These are phyloP conservation scores for Pichia sp. DNA, from an alignment of 1,139 yeast genomes.

Conservation along the genomic window DNA sequence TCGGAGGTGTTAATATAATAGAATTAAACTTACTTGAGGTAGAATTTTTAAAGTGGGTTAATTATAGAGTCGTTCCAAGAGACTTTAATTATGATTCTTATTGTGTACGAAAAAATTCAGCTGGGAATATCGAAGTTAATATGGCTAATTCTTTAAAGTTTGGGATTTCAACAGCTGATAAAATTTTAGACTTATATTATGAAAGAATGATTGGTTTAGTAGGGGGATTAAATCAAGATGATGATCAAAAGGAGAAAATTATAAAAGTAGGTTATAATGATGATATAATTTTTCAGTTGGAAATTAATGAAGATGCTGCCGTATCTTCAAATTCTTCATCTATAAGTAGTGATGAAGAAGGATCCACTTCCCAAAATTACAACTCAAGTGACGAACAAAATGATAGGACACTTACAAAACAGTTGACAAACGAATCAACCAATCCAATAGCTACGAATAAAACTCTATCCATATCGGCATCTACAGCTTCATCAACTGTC, in stretches of 20 bases:
- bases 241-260: not conserved
- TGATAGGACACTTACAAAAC: not conserved
- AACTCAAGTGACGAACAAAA: not conserved
- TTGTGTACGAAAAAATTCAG: conserved; percentile 24
- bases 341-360: conserved; percentile 8
- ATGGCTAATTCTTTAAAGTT: conserved; percentile 17
- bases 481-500: no score
- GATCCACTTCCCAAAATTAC: no score
- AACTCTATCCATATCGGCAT: no score
- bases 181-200: conserved; percentile 54
- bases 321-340: conserved; percentile 1
- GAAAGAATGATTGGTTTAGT: conserved; percentile 55
- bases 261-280: conserved; percentile 24
- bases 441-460: no score
- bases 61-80: conserved; percentile 67
- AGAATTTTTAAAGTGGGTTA: conserved; percentile 76
- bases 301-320: not conserved
- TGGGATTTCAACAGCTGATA: conserved; percentile 29
- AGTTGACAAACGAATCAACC: not conserved
- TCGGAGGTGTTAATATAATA: conserved; percentile 84
- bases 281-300: conserved; percentile 19
- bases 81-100: conserved; percentile 30
- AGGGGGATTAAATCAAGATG: conserved; percentile 34
- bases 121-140: conserved; percentile 22
- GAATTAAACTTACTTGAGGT: conserved; percentile 85